A percentile compares a stretch with the other conserved stretches of the same genome.
Evolutionary conservation across 176 grass and related monocot genomes (phyloP).

Genomic region (Cocos nucifera): DNA sequence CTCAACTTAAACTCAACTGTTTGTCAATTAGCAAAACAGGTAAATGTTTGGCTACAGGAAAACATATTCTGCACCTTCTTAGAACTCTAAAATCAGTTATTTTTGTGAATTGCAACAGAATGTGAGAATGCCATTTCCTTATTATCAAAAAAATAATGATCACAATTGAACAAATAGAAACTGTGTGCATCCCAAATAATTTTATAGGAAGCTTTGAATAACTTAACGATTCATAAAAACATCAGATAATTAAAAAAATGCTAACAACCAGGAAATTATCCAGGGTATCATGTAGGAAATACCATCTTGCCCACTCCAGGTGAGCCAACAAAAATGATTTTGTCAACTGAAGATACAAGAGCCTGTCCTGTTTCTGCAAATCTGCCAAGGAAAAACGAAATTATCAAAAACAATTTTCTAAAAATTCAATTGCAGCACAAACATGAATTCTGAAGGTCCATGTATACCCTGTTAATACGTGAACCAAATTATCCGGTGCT

Average conservation of each 20-base stretch:
- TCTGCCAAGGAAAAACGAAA: slow-evolving; percentile 25
- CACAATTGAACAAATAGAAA: too few relatives aligned
- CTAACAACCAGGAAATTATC: slow-evolving; percentile 20
- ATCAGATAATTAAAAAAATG: neutral
- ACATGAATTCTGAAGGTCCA: slow-evolving; percentile 13
- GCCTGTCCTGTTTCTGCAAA: slow-evolving; percentile 95
- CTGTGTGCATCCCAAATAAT: too few relatives aligned
- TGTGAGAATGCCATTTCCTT: too few relatives aligned
- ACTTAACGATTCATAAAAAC: too few relatives aligned
- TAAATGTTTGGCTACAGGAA: too few relatives aligned
- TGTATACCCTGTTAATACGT: slow-evolving; percentile 83
- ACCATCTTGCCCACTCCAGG: slow-evolving; percentile 93
- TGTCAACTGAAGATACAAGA: slow-evolving; percentile 93
- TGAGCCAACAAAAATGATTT: slow-evolving; percentile 99
- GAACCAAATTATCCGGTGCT: slow-evolving; percentile 92
- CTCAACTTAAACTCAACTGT: too few relatives aligned
- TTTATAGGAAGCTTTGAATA: too few relatives aligned
- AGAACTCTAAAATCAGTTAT: too few relatives aligned
- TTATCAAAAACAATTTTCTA: neutral
- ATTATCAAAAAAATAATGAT: too few relatives aligned
- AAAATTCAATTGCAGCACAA: neutral
- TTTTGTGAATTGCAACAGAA: too few relatives aligned
- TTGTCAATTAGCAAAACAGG: too few relatives aligned
- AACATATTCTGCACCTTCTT: too few relatives aligned
- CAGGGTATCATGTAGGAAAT: slow-evolving; percentile 11